These are phyloP conservation scores for Cryptomeria japonica DNA, from an alignment of 75 land plant genomes.

Conservation along the genomic window DNA sequence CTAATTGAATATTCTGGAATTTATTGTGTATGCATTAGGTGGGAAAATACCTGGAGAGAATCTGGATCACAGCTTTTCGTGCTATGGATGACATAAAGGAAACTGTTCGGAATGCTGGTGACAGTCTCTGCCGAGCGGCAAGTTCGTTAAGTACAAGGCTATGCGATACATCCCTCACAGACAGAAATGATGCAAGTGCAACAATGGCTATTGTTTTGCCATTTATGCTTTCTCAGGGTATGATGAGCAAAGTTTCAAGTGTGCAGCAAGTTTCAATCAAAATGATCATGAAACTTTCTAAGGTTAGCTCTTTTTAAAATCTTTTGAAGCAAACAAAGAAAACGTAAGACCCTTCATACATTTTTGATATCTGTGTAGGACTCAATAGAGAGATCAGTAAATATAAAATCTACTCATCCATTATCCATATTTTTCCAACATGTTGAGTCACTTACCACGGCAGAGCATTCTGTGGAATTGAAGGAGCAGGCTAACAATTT, in stretches of 20 bases:
- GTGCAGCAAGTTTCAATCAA: constrained; percentile 75
- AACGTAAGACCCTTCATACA: not conserved
- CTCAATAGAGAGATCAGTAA: not conserved
- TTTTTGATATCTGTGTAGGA: not conserved
- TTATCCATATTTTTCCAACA: not conserved
- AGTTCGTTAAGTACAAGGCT: constrained; percentile 77
- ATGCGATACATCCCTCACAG: constrained; percentile 76
- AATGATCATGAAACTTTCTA: constrained; percentile 90
- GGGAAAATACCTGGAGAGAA: constrained; percentile 64
- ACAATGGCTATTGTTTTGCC: constrained; percentile 85
- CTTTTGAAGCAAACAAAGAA: not conserved
- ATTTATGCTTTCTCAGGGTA: constrained; percentile 76
- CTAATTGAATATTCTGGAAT: not conserved
- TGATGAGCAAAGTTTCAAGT: constrained; percentile 77
- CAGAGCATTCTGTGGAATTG: not conserved
- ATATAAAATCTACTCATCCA: not conserved
- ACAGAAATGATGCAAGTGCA: constrained; percentile 64
- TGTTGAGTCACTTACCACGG: not conserved
- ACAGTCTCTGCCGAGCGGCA: constrained; percentile 75
- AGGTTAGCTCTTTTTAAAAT: constrained; percentile 41
- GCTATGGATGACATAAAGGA: constrained; percentile 99
- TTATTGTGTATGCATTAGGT: constrained; percentile 39
- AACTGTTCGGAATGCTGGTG: constrained; percentile 87
- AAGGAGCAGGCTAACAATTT: not conserved
- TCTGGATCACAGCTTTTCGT: constrained; percentile 85